Conservation (phyloP, 108 stramenopile species). For the Cyclotella atomus region DNA sequence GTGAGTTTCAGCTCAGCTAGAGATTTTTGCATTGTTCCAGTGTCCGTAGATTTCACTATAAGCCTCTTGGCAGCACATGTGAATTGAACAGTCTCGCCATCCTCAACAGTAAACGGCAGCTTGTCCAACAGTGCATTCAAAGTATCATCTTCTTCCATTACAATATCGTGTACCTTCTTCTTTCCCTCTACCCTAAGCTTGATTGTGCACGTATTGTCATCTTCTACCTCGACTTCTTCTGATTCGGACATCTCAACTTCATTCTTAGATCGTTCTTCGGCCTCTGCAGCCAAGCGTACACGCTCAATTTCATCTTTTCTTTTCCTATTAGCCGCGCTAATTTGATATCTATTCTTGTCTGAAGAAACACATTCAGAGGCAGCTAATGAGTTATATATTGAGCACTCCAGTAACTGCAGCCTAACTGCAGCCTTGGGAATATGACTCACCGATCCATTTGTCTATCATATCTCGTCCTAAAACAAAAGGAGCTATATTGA, state of each 20-base stretch:
- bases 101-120: slow-evolving; percentile 46
- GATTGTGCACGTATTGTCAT: slow-evolving; percentile 60
- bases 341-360: slow-evolving; percentile 68
- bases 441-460: slow-evolving; percentile 65
- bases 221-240: slow-evolving; percentile 50
- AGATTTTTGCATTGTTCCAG: slow-evolving; percentile 59
- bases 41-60: slow-evolving; percentile 72
- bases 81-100: slow-evolving; percentile 67
- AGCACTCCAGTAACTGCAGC: no score
- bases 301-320: slow-evolving; percentile 70
- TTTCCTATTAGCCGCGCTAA: slow-evolving; percentile 70
- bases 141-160: slow-evolving; percentile 61
- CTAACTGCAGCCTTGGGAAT: no score
- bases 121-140: slow-evolving; percentile 50
- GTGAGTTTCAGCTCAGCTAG: slow-evolving; percentile 59
- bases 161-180: slow-evolving; percentile 71
- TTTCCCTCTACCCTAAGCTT: slow-evolving; percentile 77
- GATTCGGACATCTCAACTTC: slow-evolving; percentile 22
- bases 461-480: slow-evolving; percentile 81
- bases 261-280: slow-evolving; percentile 45
- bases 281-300: slow-evolving; percentile 46
- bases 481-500: slow-evolving; percentile 79
- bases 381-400: no score
- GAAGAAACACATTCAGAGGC: background rate
- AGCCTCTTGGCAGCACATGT: slow-evolving; percentile 81